phyloP scores from a whole-genome alignment of 2,329 filamentous ascomycete species.

The Trichoderma sp. region DNA sequence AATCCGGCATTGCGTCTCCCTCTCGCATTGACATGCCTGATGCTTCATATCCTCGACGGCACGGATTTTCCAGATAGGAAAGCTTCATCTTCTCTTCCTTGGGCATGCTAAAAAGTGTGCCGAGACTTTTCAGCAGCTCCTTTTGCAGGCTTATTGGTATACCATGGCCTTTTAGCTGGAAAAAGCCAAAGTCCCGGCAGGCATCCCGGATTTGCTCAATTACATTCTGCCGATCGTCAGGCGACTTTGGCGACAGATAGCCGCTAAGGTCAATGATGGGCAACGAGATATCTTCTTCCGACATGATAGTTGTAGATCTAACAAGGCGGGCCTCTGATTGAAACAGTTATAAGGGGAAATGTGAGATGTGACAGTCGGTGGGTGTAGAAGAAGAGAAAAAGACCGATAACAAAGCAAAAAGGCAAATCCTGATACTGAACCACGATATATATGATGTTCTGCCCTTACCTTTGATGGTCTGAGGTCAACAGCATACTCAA shows the following conservation, averaged over 20 bases:
- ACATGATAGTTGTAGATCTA: neutral
- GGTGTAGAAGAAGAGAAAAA: no score
- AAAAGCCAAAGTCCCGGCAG: constrained; percentile 34
- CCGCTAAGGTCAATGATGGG: constrained; percentile 17
- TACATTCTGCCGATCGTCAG: constrained; percentile 12
- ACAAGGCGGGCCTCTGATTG: no score
- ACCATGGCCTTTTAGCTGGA: constrained; percentile 36
- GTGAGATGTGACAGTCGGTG: no score
- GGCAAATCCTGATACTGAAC: no score
- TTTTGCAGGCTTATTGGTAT: constrained; percentile 28
- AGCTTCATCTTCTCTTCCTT: constrained; percentile 32
- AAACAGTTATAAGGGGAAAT: no score
- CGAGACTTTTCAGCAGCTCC: constrained; percentile 25
- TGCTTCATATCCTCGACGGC: constrained; percentile 32
- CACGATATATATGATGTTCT: no score
- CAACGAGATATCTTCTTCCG: neutral
- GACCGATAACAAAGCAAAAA: no score
- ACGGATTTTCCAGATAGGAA: constrained; percentile 28
- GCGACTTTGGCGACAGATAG: constrained; percentile 8
- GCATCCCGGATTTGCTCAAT: constrained; percentile 29
- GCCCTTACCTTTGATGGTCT: no score
- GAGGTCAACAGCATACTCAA: no score
- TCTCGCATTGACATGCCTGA: constrained; percentile 31
- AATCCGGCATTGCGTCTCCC: constrained; percentile 32
- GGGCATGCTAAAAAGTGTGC: constrained; percentile 29